Evolutionary conservation across 176 grass and related monocot genomes (phyloP).

Genomic region (maize (Zea mays)): DNA sequence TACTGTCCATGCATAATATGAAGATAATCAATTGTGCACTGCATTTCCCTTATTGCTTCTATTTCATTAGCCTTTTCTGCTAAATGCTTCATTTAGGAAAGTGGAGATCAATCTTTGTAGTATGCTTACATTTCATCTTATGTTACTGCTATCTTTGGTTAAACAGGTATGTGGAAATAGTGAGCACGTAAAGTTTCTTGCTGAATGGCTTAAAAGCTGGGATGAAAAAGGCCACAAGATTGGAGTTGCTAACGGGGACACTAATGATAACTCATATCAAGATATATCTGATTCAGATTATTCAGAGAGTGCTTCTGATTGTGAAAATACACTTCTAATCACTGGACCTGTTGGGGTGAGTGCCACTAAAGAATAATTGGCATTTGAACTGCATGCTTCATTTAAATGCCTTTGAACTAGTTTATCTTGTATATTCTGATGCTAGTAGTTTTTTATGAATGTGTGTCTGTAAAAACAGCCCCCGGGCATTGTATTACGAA

Average conservation of each 20-base stretch:
- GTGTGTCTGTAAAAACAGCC: background rate
- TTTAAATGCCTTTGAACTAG: slow-evolving; percentile 20
- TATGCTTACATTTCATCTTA: slow-evolving; percentile 31
- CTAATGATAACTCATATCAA: slow-evolving; percentile 51
- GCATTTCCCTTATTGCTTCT: slow-evolving; percentile 22
- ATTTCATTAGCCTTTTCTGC: slow-evolving; percentile 9
- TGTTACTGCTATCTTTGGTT: slow-evolving; percentile 39
- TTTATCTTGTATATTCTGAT: background rate
- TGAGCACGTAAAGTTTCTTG: slow-evolving; percentile 64
- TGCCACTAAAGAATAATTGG: slow-evolving; percentile 22
- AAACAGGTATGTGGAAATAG: slow-evolving; percentile 88
- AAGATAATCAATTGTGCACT: background rate
- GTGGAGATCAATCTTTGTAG: background rate
- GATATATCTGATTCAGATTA: slow-evolving; percentile 66
- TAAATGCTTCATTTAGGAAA: slow-evolving; percentile 11
- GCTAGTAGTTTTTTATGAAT: background rate
- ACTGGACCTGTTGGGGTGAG: slow-evolving; percentile 95
- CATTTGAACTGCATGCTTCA: slow-evolving; percentile 22
- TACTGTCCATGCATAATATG: slow-evolving; percentile 20
- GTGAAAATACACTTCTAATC: slow-evolving; percentile 81
- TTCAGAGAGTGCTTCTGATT: slow-evolving; percentile 48
- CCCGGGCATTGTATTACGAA: no score
- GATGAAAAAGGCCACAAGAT: slow-evolving; percentile 70
- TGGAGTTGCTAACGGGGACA: slow-evolving; percentile 46
- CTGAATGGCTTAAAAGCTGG: slow-evolving; percentile 84